These are phyloP conservation scores for Pseudogymnoascus sp. DNA, from an alignment of 2,329 filamentous ascomycete species.

Conservation along the genomic window DNA sequence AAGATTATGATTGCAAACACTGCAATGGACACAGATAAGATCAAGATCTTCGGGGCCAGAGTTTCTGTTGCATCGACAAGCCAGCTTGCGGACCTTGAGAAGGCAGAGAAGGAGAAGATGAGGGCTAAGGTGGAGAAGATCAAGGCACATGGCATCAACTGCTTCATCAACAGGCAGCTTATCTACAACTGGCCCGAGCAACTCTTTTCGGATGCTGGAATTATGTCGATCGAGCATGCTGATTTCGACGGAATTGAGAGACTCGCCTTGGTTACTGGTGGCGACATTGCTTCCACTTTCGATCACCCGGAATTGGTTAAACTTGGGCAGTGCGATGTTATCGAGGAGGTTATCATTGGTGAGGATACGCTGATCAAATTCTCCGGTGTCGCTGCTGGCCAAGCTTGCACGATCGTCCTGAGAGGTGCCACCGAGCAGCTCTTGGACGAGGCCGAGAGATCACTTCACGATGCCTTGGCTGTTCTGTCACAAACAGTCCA, in stretches of 20 bases:
- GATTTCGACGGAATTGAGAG: slow-evolving; percentile 98
- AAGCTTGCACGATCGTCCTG: slow-evolving; percentile 94
- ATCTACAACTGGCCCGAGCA: slow-evolving; percentile 99
- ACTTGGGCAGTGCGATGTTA: slow-evolving; percentile 87
- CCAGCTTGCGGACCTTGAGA: slow-evolving; percentile 96
- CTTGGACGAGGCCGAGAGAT: slow-evolving; percentile 92
- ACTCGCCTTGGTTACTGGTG: slow-evolving; percentile 87
- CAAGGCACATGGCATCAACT: slow-evolving; percentile 98
- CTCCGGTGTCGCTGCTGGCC: slow-evolving; percentile 85
- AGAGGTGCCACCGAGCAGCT: slow-evolving; percentile 95
- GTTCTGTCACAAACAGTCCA: slow-evolving; percentile 94
- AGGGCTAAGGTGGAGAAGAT: slow-evolving; percentile 98
- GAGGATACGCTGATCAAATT: slow-evolving; percentile 97
- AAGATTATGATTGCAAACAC: slow-evolving; percentile 98
- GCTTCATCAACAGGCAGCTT: slow-evolving; percentile 97
- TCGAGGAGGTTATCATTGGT: slow-evolving; percentile 97
- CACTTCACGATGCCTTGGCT: slow-evolving; percentile 88
- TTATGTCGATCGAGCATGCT: slow-evolving; percentile 97
- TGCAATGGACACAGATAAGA: slow-evolving; percentile 98
- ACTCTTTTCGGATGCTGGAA: slow-evolving; percentile 93
- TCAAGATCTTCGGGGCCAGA: slow-evolving; percentile 97
- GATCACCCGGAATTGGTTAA: slow-evolving; percentile 97
- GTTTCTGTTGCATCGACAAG: slow-evolving; percentile 95
- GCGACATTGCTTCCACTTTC: slow-evolving; percentile 95
- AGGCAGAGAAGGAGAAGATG: slow-evolving; percentile 99